Base-by-base conservation (phyloP, 2,329 filamentous ascomycete species). In the Alternaria hordeiaustralica region DNA sequence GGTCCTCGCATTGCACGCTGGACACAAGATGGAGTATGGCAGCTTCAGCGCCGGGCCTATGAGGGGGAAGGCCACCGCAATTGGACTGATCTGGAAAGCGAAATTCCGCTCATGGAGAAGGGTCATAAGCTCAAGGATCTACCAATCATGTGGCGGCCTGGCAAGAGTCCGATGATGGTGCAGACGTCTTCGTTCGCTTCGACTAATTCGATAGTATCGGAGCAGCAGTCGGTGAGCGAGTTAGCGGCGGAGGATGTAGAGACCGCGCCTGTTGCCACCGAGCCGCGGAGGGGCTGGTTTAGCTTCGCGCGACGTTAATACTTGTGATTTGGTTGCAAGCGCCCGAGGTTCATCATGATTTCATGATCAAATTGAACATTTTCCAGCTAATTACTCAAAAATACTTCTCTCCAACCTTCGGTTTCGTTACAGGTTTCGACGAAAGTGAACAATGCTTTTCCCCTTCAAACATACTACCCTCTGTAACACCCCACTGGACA, bases 11-110 rank as follows among this genome's bases (percentile, higher is more conserved):
- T 74, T 36, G 72, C 71, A 6, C 61, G 72, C 25, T 74, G 73
- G 73, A 67, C 73, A 15, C 71, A 74, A 58, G 72, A 75, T 33
- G 73, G 73, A 12, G 44, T 75, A 2, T 71, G 69, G 54, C 72
- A 75, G 21, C 59, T 74, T 2, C 73, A 75, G 44, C 65, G 71
- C 5, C 64, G 73, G n/a, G 73, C 70, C 1, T 71, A 71, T 55
- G 71, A 74, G 15, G 61, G 51, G 2, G 47, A 61, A 23, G 59
- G 55, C 2, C 41, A 61, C n/a, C 51, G 53, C 6, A 58, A 55
- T 20, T 63, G 55, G 55, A 49, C 53, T 23, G 41, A 56, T 46
- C 20, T 47, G 11, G 47, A 55, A 7, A 55, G 28, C 26, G 60
- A 63, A 15, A 50, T 63, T 2, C 61, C 61, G 28, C 44, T 53